A percentile compares a stretch with the other conserved stretches of the same genome.
Evolutionary conservation across 139 green algal species (phyloP).

Genomic region (Micractinium conductrix): DNA sequence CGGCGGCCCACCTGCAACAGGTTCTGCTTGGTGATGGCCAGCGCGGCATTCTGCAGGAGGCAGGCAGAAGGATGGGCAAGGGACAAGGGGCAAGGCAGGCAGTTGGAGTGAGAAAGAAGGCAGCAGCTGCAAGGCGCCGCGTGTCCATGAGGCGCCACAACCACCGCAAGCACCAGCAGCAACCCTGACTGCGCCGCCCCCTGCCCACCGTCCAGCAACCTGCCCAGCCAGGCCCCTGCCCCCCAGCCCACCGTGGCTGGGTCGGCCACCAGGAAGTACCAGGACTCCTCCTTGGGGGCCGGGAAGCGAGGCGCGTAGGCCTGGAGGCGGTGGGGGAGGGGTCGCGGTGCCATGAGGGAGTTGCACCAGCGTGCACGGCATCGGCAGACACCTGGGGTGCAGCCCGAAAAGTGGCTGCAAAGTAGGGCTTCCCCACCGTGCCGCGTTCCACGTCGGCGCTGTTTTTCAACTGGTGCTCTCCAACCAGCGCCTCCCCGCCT

Average conservation of each 20-base stretch:
- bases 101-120: background rate
- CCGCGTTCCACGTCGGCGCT: background rate
- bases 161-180: background rate
- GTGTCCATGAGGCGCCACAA: background rate
- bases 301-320: conserved; percentile 78
- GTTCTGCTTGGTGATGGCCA: conserved; percentile 46
- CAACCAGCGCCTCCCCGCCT: no score
- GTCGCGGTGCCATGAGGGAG: background rate
- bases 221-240: no score
- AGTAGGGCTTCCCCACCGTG: background rate
- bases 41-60: conserved; percentile 13
- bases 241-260: conserved; percentile 6
- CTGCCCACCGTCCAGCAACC: background rate
- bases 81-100: background rate
- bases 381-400: no score
- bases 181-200: background rate
- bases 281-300: conserved; percentile 71
- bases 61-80: background rate
- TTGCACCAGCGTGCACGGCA: background rate
- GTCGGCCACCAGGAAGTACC: conserved; percentile 79
- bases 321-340: conserved; percentile 28
- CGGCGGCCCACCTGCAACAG: conserved; percentile 20
- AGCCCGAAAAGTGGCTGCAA: background rate
- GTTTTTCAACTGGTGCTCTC: background rate
- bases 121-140: background rate